phyloP scores from a whole-genome alignment of 164 flowering plant species.

The Berberis vulgaris region DNA sequence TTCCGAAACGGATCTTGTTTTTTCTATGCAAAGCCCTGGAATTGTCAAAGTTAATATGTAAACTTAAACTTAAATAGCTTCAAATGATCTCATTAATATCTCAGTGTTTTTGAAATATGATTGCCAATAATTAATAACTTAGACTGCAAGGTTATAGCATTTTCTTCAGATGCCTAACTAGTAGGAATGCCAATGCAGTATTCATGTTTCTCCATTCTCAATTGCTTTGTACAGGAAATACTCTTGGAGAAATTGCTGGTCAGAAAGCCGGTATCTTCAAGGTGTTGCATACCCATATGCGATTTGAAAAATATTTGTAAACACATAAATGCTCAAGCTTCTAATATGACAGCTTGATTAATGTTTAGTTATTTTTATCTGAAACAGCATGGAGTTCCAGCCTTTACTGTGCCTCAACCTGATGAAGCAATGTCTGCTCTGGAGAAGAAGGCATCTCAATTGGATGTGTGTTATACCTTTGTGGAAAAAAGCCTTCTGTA shows the following conservation, averaged over 20 bases:
- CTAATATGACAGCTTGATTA: background rate
- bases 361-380: slow-evolving; percentile 2
- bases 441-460: slow-evolving; percentile 57
- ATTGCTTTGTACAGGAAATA: slow-evolving; percentile 50
- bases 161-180: background rate
- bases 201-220: background rate
- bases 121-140: no score
- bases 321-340: no score
- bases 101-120: no score
- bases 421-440: slow-evolving; percentile 93
- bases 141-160: no score
- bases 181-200: background rate
- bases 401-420: slow-evolving; percentile 91
- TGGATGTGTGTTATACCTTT: slow-evolving; percentile 48
- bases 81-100: no score
- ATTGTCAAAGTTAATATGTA: no score
- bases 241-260: slow-evolving; percentile 90
- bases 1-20: no score
- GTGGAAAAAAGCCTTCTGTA: background rate
- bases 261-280: slow-evolving; percentile 98
- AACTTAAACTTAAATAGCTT: no score
- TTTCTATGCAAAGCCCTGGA: no score
- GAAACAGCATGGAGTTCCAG: slow-evolving; percentile 72
- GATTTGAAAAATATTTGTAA: no score
- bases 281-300: slow-evolving; percentile 28